Conservation (phyloP, 2,329 filamentous ascomycete species). For the Penicillium sp. region DNA sequence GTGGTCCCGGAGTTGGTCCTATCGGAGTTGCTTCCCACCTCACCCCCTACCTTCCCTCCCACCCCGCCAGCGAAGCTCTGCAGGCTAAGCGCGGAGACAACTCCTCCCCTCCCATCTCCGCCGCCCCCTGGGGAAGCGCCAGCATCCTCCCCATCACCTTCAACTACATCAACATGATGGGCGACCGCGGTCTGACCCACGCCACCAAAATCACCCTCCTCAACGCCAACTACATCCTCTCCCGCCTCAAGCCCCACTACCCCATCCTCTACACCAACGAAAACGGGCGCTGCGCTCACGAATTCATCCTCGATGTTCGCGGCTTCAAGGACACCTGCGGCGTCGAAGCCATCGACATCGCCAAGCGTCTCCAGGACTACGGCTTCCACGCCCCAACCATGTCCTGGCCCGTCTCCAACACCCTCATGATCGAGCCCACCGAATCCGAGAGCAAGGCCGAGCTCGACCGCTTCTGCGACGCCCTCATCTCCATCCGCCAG, state of each 20-base stretch:
- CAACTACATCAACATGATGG: constrained; percentile 96
- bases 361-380: constrained; percentile 95
- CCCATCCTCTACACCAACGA: constrained; percentile 91
- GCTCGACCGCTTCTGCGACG: constrained; percentile 90
- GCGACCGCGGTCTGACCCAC: constrained; percentile 75
- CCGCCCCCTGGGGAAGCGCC: constrained; percentile 82
- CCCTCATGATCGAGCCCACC: constrained; percentile 96
- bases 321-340: constrained; percentile 80
- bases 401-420: constrained; percentile 94
- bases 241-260: constrained; percentile 82
- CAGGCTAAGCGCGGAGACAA: constrained; percentile 40
- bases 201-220: constrained; percentile 91
- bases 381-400: constrained; percentile 97
- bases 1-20: constrained; percentile 89
- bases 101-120: constrained; percentile 71
- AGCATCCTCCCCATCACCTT: constrained; percentile 93
- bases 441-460: constrained; percentile 91
- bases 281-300: constrained; percentile 86
- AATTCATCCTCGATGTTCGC: constrained; percentile 91
- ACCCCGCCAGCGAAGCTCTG: constrained; percentile 59
- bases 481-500: constrained; percentile 78
- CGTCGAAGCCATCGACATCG: constrained; percentile 90
- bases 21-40: constrained; percentile 89
- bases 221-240: constrained; percentile 95
- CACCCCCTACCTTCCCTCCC: constrained; percentile 71